A percentile compares a stretch with the other conserved stretches of the same genome.
phyloP scores from a whole-genome alignment of 345 rosid genomes.

The Erucastrum elatum region DNA sequence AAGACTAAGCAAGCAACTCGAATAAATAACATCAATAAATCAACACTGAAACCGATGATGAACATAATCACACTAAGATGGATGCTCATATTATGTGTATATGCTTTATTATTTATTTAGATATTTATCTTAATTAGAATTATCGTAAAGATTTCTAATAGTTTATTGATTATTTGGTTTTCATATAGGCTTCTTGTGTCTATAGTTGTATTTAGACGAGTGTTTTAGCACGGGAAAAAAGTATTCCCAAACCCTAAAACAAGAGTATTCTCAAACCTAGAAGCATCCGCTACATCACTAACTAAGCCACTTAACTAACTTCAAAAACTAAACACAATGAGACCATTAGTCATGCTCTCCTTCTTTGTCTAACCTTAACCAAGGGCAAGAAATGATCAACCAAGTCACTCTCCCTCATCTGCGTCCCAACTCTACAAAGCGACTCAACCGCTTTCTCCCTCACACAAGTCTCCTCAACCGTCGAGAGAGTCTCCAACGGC shows the following conservation, averaged over 20 bases:
- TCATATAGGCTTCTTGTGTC: no score
- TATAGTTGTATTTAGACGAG: no score
- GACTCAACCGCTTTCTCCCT: slow-evolving; percentile 77
- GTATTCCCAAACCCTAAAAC: no score
- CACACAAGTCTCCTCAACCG: slow-evolving; percentile 77
- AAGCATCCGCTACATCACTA: not conserved
- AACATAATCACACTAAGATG: no score
- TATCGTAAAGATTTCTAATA: no score
- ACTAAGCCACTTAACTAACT: not conserved
- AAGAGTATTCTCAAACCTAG: no score
- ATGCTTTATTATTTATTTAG: no score
- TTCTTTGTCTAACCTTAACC: slow-evolving; percentile 51
- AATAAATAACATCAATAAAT: not conserved
- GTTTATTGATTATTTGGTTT: no score
- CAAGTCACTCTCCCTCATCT: slow-evolving; percentile 71
- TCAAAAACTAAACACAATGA: not conserved
- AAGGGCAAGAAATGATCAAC: slow-evolving; percentile 64
- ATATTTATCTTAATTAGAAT: no score
- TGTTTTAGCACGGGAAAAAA: no score
- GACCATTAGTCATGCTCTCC: not conserved
- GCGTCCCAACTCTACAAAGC: slow-evolving; percentile 64
- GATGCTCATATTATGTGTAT: no score
- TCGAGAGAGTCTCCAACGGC: slow-evolving; percentile 65
- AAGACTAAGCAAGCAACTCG: not conserved
- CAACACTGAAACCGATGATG: not conserved